phyloP scores from a whole-genome alignment of 441 rosid species.

The Omphalea diandra region DNA sequence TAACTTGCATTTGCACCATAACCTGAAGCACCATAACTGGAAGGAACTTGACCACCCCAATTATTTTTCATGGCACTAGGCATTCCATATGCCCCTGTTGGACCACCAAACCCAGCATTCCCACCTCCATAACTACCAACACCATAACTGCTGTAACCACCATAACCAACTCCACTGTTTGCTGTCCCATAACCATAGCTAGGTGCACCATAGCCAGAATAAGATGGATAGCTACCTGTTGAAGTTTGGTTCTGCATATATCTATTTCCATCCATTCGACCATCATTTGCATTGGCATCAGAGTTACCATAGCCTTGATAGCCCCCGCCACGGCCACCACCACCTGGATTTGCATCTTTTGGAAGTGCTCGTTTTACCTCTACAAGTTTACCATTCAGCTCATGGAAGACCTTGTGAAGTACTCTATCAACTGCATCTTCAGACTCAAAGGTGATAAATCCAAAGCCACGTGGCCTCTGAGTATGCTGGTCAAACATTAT shows the following conservation, averaged over 20 bases:
- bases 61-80: conserved; percentile 62
- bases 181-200: conserved; percentile 73
- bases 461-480: conserved; percentile 89
- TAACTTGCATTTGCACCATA: conserved; percentile 35
- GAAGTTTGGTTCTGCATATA: conserved; percentile 56
- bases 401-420: conserved; percentile 78
- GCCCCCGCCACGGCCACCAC: conserved; percentile 49
- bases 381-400: conserved; percentile 81
- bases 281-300: conserved; percentile 46
- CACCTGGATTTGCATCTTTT: conserved; percentile 82
- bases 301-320: conserved; percentile 40
- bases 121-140: conserved; percentile 60
- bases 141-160: conserved; percentile 65
- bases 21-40: conserved; percentile 36
- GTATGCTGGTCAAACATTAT: conserved; percentile 93
- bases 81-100: conserved; percentile 58
- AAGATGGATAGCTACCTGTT: conserved; percentile 60
- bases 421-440: conserved; percentile 90
- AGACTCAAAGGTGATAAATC: conserved; percentile 82
- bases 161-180: conserved; percentile 65
- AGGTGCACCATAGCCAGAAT: conserved; percentile 60
- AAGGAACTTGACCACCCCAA: conserved; percentile 62
- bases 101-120: conserved; percentile 56
- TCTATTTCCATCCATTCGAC: conserved; percentile 55
- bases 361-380: conserved; percentile 96